A percentile compares a stretch with the other conserved stretches of the same genome.
Conservation (phyloP, 495 filamentous ascomycete genomes). For the Hyphodiscus hymeniophilus region DNA sequence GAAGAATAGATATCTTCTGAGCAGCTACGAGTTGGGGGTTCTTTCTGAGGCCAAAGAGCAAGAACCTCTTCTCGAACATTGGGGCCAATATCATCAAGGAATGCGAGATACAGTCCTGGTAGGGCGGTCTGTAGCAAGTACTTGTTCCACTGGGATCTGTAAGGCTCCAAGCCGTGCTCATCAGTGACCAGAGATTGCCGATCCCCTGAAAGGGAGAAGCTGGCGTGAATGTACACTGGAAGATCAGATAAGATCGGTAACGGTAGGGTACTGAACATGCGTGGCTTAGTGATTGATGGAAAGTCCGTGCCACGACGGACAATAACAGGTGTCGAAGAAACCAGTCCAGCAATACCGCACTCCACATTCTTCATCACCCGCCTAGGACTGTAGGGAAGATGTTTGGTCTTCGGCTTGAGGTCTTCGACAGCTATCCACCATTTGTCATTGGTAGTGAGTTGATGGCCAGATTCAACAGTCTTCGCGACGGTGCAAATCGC, state of each 20-base stretch:
- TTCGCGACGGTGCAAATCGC: constrained; percentile 11
- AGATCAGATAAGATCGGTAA: constrained; percentile 22
- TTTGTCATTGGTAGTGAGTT: constrained; percentile 12
- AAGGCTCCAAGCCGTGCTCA: constrained; percentile 13
- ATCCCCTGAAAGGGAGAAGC: constrained; percentile 29
- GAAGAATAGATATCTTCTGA: constrained; percentile 8
- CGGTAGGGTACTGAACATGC: constrained; percentile 29
- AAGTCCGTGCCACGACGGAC: neutral
- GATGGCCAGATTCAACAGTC: neutral
- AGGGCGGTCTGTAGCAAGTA: constrained; percentile 29
- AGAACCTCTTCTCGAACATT: constrained; percentile 21
- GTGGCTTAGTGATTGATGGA: constrained; percentile 4
- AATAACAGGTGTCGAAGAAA: constrained; percentile 5
- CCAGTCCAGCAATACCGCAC: constrained; percentile 29
- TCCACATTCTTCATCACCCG: constrained; percentile 25
- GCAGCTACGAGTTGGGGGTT: constrained; percentile 16
- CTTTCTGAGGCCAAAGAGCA: constrained; percentile 28
- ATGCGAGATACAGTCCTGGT: constrained; percentile 27
- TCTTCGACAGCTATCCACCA: constrained; percentile 25
- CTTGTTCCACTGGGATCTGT: constrained; percentile 29
- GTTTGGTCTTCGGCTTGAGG: constrained; percentile 9
- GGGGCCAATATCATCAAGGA: constrained; percentile 24
- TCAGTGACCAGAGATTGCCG: constrained; percentile 25
- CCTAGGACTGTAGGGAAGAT: constrained; percentile 14
- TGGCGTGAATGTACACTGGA: constrained; percentile 26